These are phyloP conservation scores for Ehretia macrophylla DNA, from an alignment of 257 asterid species.

Conservation along the genomic window DNA sequence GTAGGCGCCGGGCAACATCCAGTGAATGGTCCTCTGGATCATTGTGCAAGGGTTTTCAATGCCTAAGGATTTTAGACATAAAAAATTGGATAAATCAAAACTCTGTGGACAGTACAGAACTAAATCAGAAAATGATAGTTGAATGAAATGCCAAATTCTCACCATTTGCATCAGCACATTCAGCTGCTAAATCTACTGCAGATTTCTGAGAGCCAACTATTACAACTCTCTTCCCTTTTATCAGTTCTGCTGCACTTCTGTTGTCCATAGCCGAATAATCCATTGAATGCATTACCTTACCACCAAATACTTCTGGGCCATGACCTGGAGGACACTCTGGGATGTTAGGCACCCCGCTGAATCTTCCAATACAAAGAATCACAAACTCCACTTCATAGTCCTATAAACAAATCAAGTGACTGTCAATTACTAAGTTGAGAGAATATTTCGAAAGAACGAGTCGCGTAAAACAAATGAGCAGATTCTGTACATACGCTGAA, in stretches of 20 bases:
- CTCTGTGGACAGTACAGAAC: background rate
- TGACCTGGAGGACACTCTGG: slow-evolving; percentile 42
- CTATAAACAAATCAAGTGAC: slow-evolving; percentile 15
- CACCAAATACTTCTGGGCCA: slow-evolving; percentile 55
- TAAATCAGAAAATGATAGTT: too few relatives aligned
- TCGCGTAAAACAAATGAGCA: background rate
- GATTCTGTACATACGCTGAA: background rate
- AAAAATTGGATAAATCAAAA: background rate
- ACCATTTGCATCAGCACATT: slow-evolving; percentile 52
- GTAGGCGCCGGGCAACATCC: slow-evolving; percentile 37
- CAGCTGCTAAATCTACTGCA: slow-evolving; percentile 46
- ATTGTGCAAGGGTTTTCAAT: slow-evolving; percentile 52
- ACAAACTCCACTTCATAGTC: slow-evolving; percentile 54
- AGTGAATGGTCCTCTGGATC: slow-evolving; percentile 46
- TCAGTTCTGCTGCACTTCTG: slow-evolving; percentile 38
- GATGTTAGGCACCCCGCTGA: slow-evolving; percentile 54
- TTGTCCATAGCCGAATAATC: slow-evolving; percentile 53
- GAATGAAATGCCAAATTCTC: background rate
- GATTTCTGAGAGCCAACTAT: slow-evolving; percentile 57
- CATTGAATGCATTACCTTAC: slow-evolving; percentile 55
- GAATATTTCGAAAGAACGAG: too few relatives aligned
- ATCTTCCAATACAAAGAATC: slow-evolving; percentile 57
- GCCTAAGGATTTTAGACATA: slow-evolving; percentile 25
- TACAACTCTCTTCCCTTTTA: slow-evolving; percentile 44
- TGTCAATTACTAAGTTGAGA: background rate